A percentile compares a stretch with the other conserved stretches of the same genome.
Evolutionary conservation across 805 yeast species (phyloP).

Genomic region (Candida quercuum): DNA sequence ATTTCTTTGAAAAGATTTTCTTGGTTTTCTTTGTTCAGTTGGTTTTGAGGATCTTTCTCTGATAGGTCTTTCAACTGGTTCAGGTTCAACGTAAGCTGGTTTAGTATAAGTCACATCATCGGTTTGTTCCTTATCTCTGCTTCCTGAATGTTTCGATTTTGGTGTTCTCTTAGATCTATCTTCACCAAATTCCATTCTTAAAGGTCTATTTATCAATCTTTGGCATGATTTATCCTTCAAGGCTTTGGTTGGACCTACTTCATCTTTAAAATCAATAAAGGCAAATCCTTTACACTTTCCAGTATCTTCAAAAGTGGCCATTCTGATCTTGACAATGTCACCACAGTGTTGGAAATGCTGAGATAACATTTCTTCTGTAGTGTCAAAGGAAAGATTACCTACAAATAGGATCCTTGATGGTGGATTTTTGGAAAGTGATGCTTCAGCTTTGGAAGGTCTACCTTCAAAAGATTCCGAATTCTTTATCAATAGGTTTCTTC

Average conservation of each 20-base stretch:
- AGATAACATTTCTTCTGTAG: slow-evolving; percentile 71
- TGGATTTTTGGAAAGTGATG: slow-evolving; percentile 62
- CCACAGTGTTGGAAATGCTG: slow-evolving; percentile 91
- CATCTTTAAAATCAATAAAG: slow-evolving; percentile 79
- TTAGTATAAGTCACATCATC: too few species aligned
- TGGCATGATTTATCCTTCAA: slow-evolving; percentile 64
- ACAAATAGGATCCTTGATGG: slow-evolving; percentile 87
- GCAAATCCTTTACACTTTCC: slow-evolving; percentile 98
- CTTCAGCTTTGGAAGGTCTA: slow-evolving; percentile 61
- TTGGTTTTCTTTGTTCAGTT: slow-evolving; percentile 7
- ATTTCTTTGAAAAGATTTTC: slow-evolving; percentile 3
- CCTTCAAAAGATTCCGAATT: slow-evolving; percentile 80
- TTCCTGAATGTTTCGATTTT: slow-evolving; percentile 22
- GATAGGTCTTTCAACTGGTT: slow-evolving; percentile 16
- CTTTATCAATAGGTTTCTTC: slow-evolving; percentile 83
- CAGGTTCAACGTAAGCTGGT: too few species aligned
- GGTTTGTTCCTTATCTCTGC: slow-evolving; percentile 15
- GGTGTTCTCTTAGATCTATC: slow-evolving; percentile 73
- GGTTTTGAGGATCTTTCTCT: slow-evolving; percentile 18
- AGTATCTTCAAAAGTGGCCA: slow-evolving; percentile 96
- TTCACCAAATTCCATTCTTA: slow-evolving; percentile 91
- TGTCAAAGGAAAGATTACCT: slow-evolving; percentile 90
- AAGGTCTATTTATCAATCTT: slow-evolving; percentile 63
- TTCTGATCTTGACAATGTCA: slow-evolving; percentile 74
- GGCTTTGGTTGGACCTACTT: slow-evolving; percentile 79